Evolutionary conservation across 75 land plant genomes (phyloP).

Genomic region (Cunninghamia lanceolata): DNA sequence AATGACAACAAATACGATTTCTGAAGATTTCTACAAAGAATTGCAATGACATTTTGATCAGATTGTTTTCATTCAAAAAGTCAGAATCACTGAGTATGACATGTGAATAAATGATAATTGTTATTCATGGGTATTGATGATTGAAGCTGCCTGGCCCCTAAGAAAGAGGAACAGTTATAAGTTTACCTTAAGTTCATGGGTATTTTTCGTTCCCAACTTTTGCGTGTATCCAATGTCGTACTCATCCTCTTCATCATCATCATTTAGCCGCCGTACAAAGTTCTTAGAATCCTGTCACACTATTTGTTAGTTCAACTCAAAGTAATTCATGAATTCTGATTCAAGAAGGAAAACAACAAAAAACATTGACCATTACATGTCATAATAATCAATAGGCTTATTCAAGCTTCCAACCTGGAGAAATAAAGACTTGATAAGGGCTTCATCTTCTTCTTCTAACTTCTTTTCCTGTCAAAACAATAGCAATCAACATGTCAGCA

Average conservation of each 20-base stretch:
- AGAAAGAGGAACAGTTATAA: not conserved
- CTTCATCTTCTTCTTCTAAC: slow-evolving; percentile 84
- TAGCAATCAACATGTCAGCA: slow-evolving; percentile 1
- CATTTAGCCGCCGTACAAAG: slow-evolving; percentile 41
- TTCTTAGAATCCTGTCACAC: slow-evolving; percentile 43
- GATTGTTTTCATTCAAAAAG: no score
- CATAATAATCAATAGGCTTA: not conserved
- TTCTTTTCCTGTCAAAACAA: slow-evolving; percentile 56
- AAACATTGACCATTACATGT: not conserved
- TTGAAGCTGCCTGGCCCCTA: no score
- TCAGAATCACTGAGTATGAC: no score
- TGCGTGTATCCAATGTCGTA: slow-evolving; percentile 5
- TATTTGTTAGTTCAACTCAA: not conserved
- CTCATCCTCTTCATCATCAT: slow-evolving; percentile 49
- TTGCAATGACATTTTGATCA: no score
- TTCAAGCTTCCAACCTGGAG: slow-evolving; percentile 44
- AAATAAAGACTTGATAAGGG: slow-evolving; percentile 59
- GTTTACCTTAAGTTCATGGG: not conserved
- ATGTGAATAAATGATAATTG: no score
- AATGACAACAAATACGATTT: no score
- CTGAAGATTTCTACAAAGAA: no score
- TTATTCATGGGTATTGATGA: no score
- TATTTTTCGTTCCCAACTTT: not conserved
- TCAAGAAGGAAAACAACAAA: slow-evolving; percentile 4
- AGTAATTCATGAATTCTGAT: not conserved